Conservation (phyloP, 2,329 filamentous ascomycete species). For the Colletotrichum sp. region DNA sequence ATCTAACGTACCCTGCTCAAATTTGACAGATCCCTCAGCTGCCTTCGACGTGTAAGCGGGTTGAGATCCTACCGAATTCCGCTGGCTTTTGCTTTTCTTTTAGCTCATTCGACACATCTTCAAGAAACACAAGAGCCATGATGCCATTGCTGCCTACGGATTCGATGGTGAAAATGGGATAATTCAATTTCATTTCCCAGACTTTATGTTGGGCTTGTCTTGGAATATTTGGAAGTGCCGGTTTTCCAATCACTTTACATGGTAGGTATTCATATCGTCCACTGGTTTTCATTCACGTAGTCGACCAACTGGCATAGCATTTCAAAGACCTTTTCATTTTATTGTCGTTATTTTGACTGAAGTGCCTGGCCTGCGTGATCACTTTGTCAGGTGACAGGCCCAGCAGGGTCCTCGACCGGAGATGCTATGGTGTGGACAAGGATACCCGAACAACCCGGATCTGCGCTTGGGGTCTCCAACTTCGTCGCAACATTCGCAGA, state of each 20-base stretch:
- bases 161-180: not conserved
- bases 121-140: not conserved
- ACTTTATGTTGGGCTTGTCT: not conserved
- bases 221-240: not conserved
- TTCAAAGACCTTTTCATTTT: not conserved
- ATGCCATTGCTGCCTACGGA: accelerated
- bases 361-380: not conserved
- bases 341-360: not conserved
- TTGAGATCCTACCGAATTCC: not conserved
- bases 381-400: not conserved
- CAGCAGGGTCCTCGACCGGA: not conserved
- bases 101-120: not conserved
- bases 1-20: not conserved
- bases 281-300: not conserved
- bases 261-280: not conserved
- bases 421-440: not conserved
- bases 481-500: not conserved
- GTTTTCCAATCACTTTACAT: not conserved
- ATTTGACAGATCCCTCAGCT: accelerated
- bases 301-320: not conserved
- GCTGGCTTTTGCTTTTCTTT: not conserved
- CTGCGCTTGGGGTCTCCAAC: not conserved
- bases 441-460: not conserved
- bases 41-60: not conserved
- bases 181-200: not conserved